Evolutionary conservation across 2,329 filamentous ascomycete genomes (phyloP).

Genomic region (Esteya vermicola): DNA sequence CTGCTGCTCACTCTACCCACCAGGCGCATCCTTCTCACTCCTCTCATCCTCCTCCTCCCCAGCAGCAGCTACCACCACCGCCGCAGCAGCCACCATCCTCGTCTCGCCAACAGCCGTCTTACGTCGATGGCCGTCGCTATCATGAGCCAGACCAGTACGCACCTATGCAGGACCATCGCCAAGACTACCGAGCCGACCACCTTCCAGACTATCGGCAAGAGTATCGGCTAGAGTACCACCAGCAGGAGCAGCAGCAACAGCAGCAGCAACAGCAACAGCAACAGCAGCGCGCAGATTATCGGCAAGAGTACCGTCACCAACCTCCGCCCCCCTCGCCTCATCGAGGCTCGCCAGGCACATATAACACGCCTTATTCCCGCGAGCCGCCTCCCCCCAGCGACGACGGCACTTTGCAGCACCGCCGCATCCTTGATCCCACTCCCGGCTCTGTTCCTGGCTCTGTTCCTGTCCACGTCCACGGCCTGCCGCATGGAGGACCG

Average conservation of each 20-base stretch:
- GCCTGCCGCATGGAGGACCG: not conserved
- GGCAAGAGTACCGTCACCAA: constrained; percentile 1
- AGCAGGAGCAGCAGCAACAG: not conserved
- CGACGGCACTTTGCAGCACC: not conserved
- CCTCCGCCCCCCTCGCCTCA: not conserved
- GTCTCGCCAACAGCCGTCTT: no score
- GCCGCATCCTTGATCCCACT: not conserved
- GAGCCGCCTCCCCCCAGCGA: not conserved
- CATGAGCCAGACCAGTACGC: constrained; percentile 41
- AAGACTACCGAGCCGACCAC: not conserved
- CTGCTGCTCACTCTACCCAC: not conserved
- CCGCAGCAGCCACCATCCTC: no score
- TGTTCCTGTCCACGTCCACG: not conserved
- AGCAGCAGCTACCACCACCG: no score
- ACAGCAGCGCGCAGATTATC: not conserved
- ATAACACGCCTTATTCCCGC: not conserved
- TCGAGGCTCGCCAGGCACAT: not conserved
- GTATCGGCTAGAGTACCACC: not conserved
- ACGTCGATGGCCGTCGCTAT: constrained; percentile 36
- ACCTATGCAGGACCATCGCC: constrained; percentile 38
- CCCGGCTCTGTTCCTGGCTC: not conserved
- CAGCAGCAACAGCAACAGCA: not conserved
- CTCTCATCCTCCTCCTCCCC: constrained; percentile 22
- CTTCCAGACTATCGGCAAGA: constrained; percentile 2
- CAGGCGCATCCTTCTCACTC: not conserved